phyloP scores from a whole-genome alignment of 2,329 filamentous ascomycete genomes.

The Penicillium brasilianum region DNA sequence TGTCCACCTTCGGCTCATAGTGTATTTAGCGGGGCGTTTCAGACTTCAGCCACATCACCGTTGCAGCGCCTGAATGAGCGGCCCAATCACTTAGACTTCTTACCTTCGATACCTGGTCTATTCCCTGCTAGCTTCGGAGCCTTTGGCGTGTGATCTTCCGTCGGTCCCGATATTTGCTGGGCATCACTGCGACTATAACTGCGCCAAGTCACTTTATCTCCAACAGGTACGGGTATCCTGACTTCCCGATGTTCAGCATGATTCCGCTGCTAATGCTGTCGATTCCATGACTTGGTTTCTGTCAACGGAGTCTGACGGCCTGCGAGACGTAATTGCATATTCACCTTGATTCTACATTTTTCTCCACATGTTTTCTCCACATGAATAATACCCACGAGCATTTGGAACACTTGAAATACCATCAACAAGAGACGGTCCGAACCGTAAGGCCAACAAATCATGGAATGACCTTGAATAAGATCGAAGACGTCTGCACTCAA shows the following conservation, averaged over 20 bases:
- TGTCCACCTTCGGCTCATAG: background rate
- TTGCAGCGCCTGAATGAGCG: background rate
- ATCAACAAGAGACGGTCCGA: background rate
- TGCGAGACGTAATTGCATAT: background rate
- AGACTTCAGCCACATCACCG: constrained; percentile 10
- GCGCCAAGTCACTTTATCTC: background rate
- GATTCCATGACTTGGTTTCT: background rate
- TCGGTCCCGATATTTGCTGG: background rate
- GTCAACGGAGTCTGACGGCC: background rate
- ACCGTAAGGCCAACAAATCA: constrained; percentile 1
- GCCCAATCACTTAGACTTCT: constrained; percentile 11
- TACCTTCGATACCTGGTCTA: background rate
- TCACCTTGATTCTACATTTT: too few species aligned
- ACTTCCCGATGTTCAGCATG: background rate
- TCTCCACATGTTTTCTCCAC: too few species aligned
- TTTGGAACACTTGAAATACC: background rate
- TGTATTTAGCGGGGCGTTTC: constrained; percentile 5
- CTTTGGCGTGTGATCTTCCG: background rate
- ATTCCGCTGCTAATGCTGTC: background rate
- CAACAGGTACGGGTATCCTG: background rate
- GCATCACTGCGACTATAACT: background rate
- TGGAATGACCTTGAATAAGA: background rate
- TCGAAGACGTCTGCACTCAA: background rate
- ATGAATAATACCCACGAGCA: background rate
- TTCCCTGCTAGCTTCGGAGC: background rate